Evolutionary conservation across 495 filamentous ascomycete species (phyloP).

Genomic region (Podospora fimiseda): DNA sequence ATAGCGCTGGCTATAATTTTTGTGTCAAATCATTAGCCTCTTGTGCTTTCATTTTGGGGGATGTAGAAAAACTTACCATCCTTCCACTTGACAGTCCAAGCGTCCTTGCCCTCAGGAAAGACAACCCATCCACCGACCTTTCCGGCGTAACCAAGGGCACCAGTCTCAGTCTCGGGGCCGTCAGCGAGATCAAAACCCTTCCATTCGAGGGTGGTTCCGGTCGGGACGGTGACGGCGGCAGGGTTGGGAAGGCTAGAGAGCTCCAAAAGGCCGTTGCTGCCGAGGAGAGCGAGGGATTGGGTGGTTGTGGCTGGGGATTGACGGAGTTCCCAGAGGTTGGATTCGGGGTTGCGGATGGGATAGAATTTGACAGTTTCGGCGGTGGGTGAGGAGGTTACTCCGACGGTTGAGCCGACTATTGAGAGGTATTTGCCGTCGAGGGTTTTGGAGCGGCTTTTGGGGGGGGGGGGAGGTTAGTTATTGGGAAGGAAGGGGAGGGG

Average conservation of each 20-base stretch:
- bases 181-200: slow-evolving; percentile 27
- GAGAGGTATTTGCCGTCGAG: slow-evolving; percentile 15
- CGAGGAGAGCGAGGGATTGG: slow-evolving; percentile 31
- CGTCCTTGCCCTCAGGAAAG: slow-evolving; percentile 22
- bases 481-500: neutral
- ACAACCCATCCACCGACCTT: slow-evolving; percentile 27
- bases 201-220: slow-evolving; percentile 28
- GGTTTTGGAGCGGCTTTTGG: slow-evolving; percentile 4
- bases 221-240: slow-evolving; percentile 15
- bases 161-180: neutral
- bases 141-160: slow-evolving; percentile 23
- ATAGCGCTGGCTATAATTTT: slow-evolving; percentile 25
- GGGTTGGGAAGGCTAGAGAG: slow-evolving; percentile 34
- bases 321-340: slow-evolving; percentile 28
- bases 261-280: slow-evolving; percentile 28
- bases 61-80: slow-evolving; percentile 20
- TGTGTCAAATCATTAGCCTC: neutral
- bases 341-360: slow-evolving; percentile 6
- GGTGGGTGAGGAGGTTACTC: slow-evolving; percentile 7
- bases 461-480: slow-evolving; percentile 3
- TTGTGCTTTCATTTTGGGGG: neutral
- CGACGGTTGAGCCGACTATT: slow-evolving; percentile 10
- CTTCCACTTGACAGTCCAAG: slow-evolving; percentile 36
- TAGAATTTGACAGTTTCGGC: slow-evolving; percentile 12
- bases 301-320: slow-evolving; percentile 27